Percentiles rank a stretch among this genome's conserved stretches.
Conservation (phyloP, 371 early-diverging fungal genomes). For the Lichtheimia ornata region DNA sequence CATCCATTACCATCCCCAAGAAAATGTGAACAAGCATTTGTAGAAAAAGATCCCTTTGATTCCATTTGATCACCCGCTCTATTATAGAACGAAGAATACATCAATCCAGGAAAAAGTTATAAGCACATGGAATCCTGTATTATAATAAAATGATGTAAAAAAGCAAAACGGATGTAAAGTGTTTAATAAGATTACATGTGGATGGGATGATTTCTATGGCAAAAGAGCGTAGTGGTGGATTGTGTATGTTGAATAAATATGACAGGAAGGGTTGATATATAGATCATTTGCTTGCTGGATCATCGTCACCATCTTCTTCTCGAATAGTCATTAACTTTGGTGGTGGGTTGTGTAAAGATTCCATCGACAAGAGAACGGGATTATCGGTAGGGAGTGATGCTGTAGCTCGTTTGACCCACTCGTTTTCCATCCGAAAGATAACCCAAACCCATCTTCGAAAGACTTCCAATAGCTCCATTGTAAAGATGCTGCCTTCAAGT, state of each 20-base stretch:
- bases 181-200: background rate
- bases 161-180: too few relatives aligned
- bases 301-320: slow-evolving; percentile 15
- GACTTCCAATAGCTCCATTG: slow-evolving; percentile 80
- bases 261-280: too few relatives aligned
- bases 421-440: slow-evolving; percentile 83
- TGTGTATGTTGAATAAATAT: too few relatives aligned
- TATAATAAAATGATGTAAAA: too few relatives aligned
- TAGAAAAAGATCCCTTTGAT: background rate
- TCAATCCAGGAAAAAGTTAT: background rate
- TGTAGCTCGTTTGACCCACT: slow-evolving; percentile 63
- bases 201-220: too few relatives aligned
- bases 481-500: slow-evolving; percentile 71
- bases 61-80: too few relatives aligned
- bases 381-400: slow-evolving; percentile 23
- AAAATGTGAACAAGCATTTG: background rate
- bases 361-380: background rate
- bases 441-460: slow-evolving; percentile 91
- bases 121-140: too few relatives aligned
- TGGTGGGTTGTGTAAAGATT: background rate
- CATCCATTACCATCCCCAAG: background rate
- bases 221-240: too few relatives aligned
- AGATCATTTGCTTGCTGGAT: too few relatives aligned
- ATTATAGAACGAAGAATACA: slow-evolving; percentile 1
- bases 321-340: slow-evolving; percentile 15